Percentiles rank a stretch among this genome's conserved stretches.
phyloP scores from a whole-genome alignment of 441 rosid species.

The Pelargonium myrrhifolium region DNA sequence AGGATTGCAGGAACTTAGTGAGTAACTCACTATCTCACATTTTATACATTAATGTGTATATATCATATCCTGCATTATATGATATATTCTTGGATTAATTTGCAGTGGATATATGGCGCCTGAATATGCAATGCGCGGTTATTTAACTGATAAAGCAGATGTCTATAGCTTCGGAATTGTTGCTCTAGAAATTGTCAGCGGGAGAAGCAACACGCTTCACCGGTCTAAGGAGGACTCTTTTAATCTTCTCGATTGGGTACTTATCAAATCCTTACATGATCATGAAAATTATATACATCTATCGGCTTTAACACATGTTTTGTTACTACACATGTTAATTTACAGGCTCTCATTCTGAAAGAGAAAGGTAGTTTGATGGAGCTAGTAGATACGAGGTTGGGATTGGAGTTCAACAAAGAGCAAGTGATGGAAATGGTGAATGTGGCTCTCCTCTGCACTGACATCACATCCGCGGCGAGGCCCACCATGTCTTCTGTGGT shows the following conservation, averaged over 20 bases:
- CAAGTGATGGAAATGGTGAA: neutral
- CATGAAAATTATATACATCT: too few relatives aligned
- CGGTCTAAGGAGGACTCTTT: neutral
- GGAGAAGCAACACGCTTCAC: neutral
- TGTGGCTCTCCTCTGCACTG: neutral
- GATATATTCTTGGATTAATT: too few relatives aligned
- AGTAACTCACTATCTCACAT: too few relatives aligned
- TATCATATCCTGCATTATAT: too few relatives aligned
- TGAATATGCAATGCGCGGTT: too few relatives aligned
- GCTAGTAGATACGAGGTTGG: neutral
- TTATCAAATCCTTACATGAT: too few relatives aligned
- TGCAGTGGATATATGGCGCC: too few relatives aligned
- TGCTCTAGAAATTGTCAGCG: neutral
- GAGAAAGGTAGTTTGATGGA: neutral
- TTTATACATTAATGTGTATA: too few relatives aligned
- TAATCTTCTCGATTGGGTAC: too few relatives aligned
- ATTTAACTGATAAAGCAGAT: neutral
- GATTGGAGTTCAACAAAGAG: neutral
- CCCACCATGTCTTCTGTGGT: neutral
- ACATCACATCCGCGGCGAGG: neutral
- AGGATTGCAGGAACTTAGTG: too few relatives aligned
- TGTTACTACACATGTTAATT: neutral
- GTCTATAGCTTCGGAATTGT: neutral
- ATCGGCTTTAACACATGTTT: too few relatives aligned
- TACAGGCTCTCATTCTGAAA: neutral